Evolutionary conservation across 805 yeast species (phyloP).

Genomic region (Lachancea fermentati): DNA sequence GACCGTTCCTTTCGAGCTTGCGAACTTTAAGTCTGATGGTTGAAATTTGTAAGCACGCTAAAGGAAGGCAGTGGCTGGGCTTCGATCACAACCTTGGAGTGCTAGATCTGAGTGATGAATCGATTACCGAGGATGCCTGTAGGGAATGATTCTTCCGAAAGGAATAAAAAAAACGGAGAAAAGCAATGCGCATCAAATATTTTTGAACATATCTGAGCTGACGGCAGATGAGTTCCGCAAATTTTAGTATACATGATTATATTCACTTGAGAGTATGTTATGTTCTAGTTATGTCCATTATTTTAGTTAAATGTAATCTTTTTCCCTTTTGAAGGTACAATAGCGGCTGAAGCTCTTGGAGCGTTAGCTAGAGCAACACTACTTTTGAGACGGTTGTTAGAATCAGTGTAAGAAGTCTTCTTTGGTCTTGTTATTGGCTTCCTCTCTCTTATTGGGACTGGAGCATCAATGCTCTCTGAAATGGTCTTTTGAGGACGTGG

Average conservation of each 20-base stretch:
- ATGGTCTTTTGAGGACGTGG: constrained; percentile 12
- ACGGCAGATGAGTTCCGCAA: too few species aligned
- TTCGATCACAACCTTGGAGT: not conserved
- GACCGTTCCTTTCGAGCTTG: not conserved
- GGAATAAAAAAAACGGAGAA: not conserved
- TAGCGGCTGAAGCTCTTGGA: constrained; percentile 82
- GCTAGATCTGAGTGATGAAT: not conserved
- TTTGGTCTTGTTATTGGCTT: constrained; percentile 11
- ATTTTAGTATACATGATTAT: not conserved
- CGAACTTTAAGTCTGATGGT: not conserved
- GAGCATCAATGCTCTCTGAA: constrained; percentile 3
- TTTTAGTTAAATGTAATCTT: constrained; percentile 34
- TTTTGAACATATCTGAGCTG: not conserved
- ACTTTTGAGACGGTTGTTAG: constrained; percentile 54
- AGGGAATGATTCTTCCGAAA: not conserved
- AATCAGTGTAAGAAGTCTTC: constrained; percentile 20
- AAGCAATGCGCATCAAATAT: not conserved
- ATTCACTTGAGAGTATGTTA: not conserved
- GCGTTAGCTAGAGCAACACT: constrained; percentile 86
- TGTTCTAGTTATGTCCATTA: not conserved
- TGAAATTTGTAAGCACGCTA: not conserved
- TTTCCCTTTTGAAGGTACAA: constrained; percentile 87
- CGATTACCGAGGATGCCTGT: not conserved
- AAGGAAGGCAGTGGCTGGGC: not conserved
- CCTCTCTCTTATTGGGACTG: constrained; percentile 9